These are phyloP conservation scores for Leucocoprinus leucothites DNA, from an alignment of 768 basidiomycete species.

Conservation along the genomic window DNA sequence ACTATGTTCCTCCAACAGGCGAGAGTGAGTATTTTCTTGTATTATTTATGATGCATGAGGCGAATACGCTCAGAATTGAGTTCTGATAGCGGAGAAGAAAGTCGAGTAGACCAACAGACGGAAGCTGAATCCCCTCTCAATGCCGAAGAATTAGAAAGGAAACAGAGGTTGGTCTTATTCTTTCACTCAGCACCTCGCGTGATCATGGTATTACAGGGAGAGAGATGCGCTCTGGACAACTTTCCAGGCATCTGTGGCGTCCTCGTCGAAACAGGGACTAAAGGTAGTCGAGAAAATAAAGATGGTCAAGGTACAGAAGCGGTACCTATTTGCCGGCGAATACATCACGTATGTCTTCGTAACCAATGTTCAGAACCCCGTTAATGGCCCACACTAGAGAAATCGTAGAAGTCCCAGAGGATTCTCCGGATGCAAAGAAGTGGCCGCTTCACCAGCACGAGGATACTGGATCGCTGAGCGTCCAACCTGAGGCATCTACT, in stretches of 20 bases:
- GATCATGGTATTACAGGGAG: slow-evolving; percentile 35
- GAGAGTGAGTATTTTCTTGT: slow-evolving; percentile 24
- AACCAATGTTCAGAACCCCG: slow-evolving; percentile 7
- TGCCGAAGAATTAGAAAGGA: slow-evolving; percentile 34
- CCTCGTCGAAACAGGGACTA: slow-evolving; percentile 13
- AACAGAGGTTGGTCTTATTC: slow-evolving; percentile 38
- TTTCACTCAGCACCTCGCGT: background rate
- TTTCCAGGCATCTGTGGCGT: slow-evolving; percentile 63
- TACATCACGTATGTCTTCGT: slow-evolving; percentile 55
- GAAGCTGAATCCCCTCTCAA: background rate
- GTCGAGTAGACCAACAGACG: background rate
- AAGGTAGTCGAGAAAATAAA: slow-evolving; percentile 24
- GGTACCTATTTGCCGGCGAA: slow-evolving; percentile 75
- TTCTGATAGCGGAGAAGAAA: slow-evolving; percentile 17
- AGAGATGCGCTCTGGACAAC: slow-evolving; percentile 63
- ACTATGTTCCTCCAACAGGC: slow-evolving; percentile 59
- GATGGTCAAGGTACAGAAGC: slow-evolving; percentile 66
- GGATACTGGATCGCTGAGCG: background rate
- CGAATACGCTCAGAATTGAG: background rate
- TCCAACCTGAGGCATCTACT: background rate
- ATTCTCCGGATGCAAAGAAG: slow-evolving; percentile 70
- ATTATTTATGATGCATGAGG: too few relatives aligned
- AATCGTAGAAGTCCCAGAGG: slow-evolving; percentile 67
- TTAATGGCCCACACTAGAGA: slow-evolving; percentile 44
- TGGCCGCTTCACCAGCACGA: slow-evolving; percentile 52